These are phyloP conservation scores for Pestalotiopsis sp. DNA, from an alignment of 2,329 filamentous ascomycete species.

Conservation along the genomic window DNA sequence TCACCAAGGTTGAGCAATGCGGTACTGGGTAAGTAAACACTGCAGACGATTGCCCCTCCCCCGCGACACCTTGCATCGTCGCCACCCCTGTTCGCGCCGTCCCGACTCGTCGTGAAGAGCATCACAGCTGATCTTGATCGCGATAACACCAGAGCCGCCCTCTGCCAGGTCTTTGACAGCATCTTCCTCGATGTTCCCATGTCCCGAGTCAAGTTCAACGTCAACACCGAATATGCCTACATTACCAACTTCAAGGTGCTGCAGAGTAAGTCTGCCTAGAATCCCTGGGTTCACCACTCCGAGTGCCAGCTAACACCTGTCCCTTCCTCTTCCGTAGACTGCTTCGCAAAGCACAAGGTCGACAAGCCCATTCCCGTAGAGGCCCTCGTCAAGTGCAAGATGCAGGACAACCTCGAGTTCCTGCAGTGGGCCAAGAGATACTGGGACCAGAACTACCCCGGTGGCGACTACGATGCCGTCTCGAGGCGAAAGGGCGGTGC, in stretches of 20 bases:
- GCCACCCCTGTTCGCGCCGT: background rate
- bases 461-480: constrained; percentile 94
- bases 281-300: background rate
- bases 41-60: constrained; percentile 34
- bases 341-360: constrained; percentile 83
- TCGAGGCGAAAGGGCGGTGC: constrained; percentile 79
- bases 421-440: constrained; percentile 95
- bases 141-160: constrained; percentile 70
- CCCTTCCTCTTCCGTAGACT: constrained; percentile 53
- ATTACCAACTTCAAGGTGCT: constrained; percentile 98
- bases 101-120: background rate
- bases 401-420: constrained; percentile 99
- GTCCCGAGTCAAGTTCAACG: constrained; percentile 97
- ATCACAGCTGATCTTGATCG: background rate
- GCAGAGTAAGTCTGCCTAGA: constrained; percentile 73
- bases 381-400: constrained; percentile 93
- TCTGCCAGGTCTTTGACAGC: constrained; percentile 98
- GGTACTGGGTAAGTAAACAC: constrained; percentile 80
- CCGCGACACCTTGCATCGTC: constrained; percentile 20
- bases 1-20: constrained; percentile 98
- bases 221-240: constrained; percentile 95
- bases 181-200: constrained; percentile 97
- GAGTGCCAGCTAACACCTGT: background rate
- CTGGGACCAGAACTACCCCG: constrained; percentile 98
- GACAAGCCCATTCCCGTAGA: constrained; percentile 91